Base-by-base conservation (phyloP, 305 asterid species). In the Fraxinus velutina region DNA sequence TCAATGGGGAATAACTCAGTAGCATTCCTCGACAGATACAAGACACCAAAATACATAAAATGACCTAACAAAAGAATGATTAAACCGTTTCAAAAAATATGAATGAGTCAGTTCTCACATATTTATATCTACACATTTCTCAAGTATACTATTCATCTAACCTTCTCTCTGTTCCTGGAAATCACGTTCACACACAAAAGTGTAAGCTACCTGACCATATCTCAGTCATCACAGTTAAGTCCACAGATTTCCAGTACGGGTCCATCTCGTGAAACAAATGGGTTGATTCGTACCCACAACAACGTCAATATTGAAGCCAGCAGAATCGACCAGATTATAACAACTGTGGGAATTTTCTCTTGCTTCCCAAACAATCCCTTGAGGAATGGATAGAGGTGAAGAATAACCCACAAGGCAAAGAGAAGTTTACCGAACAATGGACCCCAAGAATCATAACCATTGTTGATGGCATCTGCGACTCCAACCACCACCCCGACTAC, bases 371-470 rank as follows among this genome's bases (percentile, higher is more conserved):
- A 80, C 89, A 94, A 73, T 7, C 98, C 98, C 86, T 93, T 94
- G 62, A 94, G 94, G 97, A 94, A 94, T 0, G 98, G 98, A 79
- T 93, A 94, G 44, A 94, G 93, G 68, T 94, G 98, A 90, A 94
- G 81, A 79, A 94, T 91, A 27, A 94, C 98, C 97, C 97, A 94
- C 32, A 94, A 77, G 2, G 98, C 97, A 1, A 94, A 94, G 87
- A 94, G 90, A 1, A 94, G 81, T 78, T 88, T 86, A 34, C 98
- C 98, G 9, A 94, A 94, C n/a, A 94, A 71, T 2, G 96, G 97
- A 24, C 98, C 98, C 98, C 98, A 94, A 4, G 98, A 91, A 22
- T 93, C 97, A 72, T 94, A 94, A 4, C 98, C 97, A 1, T 92
- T 94, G 66, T 94, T 94, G 68, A 94, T 80, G 13, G 98, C 97